Base-by-base conservation (phyloP, 352 stramenopile species). In the Globisporangium solare region DNA sequence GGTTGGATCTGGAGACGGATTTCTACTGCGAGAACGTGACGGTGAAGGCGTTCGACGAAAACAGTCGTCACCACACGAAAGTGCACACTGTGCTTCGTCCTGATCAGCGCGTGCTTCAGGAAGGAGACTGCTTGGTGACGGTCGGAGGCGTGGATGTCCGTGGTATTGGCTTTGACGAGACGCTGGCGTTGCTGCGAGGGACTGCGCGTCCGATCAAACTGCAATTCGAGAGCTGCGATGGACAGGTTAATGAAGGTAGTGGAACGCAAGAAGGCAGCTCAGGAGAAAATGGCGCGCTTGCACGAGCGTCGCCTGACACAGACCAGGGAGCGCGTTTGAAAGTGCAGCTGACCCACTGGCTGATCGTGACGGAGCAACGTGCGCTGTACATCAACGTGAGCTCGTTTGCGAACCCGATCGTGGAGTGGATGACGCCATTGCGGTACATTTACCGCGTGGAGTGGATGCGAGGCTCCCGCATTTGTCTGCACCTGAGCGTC, bases 11-110 rank as follows among this genome's bases (percentile, higher is more conserved):
- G 49, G 86, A 95, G 61, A 94, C 86, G 4, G 86, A 95, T 43
- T 95, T 95, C 46, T 95, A 95, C 64, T 89, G 83, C 54, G 79
- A 94, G 54, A 92, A 92, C 46, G 83, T 94, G 56, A 91, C 78
- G 17, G 84, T 94, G 60, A 94, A 92, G 63, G 60, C 70, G 2
- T 88, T 92, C 53, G 75, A 90, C 13, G 73, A 89, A 22, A 62
- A 51, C 1, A 55, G 54, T 27, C 67, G 67, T 0, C 71, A 71
- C 1, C 77, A 89, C 37, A 78, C 74, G 6, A 88, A 79, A 21
- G 63, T 91, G 49, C 73, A 77, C 43, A 89, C 83, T 8, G 70
- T 64, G 10, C 60, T 91, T n/a, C 63, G 61, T 2, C 45, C 71
- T 14, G 76, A 75, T 18, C 79, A 89, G 32, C 65, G 79, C 20